A percentile compares a stretch with the other conserved stretches of the same genome.
phyloP scores from a whole-genome alignment of 768 basidiomycete species.

The Myochromella boudieri region DNA sequence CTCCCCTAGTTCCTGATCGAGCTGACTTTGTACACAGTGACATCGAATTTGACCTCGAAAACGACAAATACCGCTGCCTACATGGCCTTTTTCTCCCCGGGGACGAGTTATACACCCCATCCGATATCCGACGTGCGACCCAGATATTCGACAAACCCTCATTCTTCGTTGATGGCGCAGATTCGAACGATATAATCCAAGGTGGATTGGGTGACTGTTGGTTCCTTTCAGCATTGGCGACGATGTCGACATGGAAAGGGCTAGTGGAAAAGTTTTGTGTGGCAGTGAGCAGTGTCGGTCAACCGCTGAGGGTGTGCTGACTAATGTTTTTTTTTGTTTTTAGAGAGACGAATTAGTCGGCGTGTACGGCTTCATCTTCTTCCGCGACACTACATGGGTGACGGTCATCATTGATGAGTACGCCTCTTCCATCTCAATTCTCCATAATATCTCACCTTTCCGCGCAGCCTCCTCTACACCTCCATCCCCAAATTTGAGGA shows the following conservation, averaged over 20 bases:
- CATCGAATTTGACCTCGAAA: slow-evolving; percentile 48
- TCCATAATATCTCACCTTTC: too few species aligned
- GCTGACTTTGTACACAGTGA: slow-evolving; percentile 1
- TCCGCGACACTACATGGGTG: slow-evolving; percentile 51
- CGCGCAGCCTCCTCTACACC: slow-evolving; percentile 52
- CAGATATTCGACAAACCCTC: slow-evolving; percentile 52
- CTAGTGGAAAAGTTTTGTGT: slow-evolving; percentile 56
- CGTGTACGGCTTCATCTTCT: slow-evolving; percentile 61
- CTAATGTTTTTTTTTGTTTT: too few species aligned
- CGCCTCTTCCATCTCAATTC: not conserved
- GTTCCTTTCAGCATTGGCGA: slow-evolving; percentile 53
- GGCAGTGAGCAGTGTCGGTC: slow-evolving; percentile 28
- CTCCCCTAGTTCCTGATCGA: not conserved
- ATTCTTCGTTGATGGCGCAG: slow-evolving; percentile 46
- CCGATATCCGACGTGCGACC: slow-evolving; percentile 45
- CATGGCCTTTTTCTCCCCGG: slow-evolving; percentile 26
- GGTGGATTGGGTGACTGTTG: slow-evolving; percentile 52
- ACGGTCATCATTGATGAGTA: slow-evolving; percentile 59
- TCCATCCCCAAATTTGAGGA: slow-evolving; percentile 53
- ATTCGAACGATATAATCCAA: slow-evolving; percentile 47
- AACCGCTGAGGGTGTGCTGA: not conserved
- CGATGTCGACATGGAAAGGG: slow-evolving; percentile 41
- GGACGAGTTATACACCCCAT: slow-evolving; percentile 13
- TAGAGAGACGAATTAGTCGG: slow-evolving; percentile 53
- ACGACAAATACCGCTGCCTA: slow-evolving; percentile 36